Base-by-base conservation (phyloP, 495 filamentous ascomycete genomes). In the Penicillium ucsense region DNA sequence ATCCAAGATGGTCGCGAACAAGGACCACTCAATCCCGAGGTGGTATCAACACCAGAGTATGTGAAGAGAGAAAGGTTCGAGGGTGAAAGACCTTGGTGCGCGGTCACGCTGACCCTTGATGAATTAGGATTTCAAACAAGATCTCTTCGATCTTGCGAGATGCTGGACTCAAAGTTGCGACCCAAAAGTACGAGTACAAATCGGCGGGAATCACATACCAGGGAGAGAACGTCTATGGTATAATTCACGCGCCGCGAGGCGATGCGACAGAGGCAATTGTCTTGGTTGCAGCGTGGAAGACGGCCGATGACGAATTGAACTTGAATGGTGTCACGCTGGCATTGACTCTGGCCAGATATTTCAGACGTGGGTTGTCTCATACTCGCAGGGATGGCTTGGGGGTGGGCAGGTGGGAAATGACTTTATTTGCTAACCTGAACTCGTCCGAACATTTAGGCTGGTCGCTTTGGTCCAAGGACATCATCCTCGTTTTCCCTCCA, bases 251-350 rank as follows among this genome's bases (percentile, higher is more conserved):
- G 2, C 92, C 92, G 4, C 79, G 92, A 29, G 89, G 92, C 31
- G 92, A 98, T 71, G 92, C 94, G n/a, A 97, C 94, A 4, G 92
- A 98, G 67, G 94, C 92, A 11, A 87, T 97, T 57, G 92, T 97
- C 33, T 71, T 98, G 12, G 82, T 94, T 31, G 89, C 84, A 35
- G 84, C 88, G 2, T 95, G 89, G 89, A 78, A 74, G 62, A 97
- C 92, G 44, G 83, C 85, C 54, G 79, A 88, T 47, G 81, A 80
- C 4, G 77, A 84, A 54, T 59, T 90, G 52, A 98, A 98, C 64
- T 70, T 84, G 51, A 90, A 86, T 53, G 92, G 90, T 12, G 79
- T 97, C 11, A 85, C 88, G 2, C 77, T 98, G 39, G 81, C 85
- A 6, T 67, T 97, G 57, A 88, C 90, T 0, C 67, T 98, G 49